phyloP scores from a whole-genome alignment of 768 basidiomycete species.

The Lentinula detonsa region DNA sequence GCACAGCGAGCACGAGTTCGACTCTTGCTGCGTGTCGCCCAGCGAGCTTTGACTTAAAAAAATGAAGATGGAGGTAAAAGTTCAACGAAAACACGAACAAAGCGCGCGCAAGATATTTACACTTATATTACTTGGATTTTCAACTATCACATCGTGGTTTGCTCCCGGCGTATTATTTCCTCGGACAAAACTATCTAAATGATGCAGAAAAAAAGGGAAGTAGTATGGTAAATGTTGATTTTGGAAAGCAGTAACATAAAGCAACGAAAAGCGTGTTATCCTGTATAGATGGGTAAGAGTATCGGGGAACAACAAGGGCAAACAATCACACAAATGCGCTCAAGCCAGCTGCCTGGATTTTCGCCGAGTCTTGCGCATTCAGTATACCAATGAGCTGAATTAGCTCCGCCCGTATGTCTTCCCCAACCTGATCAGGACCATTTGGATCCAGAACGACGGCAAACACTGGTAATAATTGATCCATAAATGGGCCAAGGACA shows the following conservation, averaged over 20 bases:
- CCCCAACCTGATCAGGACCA: slow-evolving; percentile 68
- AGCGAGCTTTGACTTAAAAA: slow-evolving; percentile 40
- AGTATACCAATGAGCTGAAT: slow-evolving; percentile 68
- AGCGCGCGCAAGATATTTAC: no score
- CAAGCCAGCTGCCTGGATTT: slow-evolving; percentile 78
- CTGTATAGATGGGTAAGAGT: slow-evolving; percentile 1
- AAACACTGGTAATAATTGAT: slow-evolving; percentile 75
- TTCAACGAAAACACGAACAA: not conserved
- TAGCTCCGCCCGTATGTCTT: slow-evolving; percentile 72
- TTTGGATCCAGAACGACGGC: slow-evolving; percentile 76
- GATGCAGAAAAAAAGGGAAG: not conserved
- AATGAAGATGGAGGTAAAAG: not conserved
- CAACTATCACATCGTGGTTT: slow-evolving; percentile 9
- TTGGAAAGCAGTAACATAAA: not conserved
- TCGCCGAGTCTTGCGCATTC: slow-evolving; percentile 68
- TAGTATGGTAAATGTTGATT: not conserved
- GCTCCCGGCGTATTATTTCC: not conserved
- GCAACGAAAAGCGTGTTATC: not conserved
- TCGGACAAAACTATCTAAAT: not conserved
- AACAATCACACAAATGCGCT: slow-evolving; percentile 43
- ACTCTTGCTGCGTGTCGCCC: slow-evolving; percentile 35
- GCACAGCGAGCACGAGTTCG: slow-evolving; percentile 7
- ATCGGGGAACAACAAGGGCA: slow-evolving; percentile 9
- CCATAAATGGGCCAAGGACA: slow-evolving; percentile 68
- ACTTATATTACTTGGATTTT: no score